These are phyloP conservation scores for Paralagenidium karlingii DNA, from an alignment of 352 stramenopile species.

Conservation along the genomic window DNA sequence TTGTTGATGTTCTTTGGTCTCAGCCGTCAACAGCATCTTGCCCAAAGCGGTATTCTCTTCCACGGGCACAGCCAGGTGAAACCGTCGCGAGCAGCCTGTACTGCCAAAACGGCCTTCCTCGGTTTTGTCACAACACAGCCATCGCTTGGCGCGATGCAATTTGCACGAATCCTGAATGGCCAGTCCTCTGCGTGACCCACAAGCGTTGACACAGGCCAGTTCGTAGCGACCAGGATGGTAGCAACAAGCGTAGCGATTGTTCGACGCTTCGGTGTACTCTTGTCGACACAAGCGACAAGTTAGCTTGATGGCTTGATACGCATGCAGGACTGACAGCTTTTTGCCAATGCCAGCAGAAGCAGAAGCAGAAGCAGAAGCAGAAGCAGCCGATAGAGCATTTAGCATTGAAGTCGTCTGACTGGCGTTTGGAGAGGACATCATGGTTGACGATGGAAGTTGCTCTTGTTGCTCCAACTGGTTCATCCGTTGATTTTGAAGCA, in stretches of 20 bases:
- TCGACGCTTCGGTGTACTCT: conserved; percentile 63
- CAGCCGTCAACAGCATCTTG: conserved; percentile 25
- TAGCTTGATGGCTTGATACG: conserved; percentile 37
- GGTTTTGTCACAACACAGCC: conserved; percentile 65
- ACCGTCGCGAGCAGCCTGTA: conserved; percentile 37
- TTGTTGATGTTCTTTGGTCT: conserved; percentile 18
- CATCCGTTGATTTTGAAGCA: conserved; percentile 39
- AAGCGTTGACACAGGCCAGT: conserved; percentile 45
- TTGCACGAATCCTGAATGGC: conserved; percentile 29
- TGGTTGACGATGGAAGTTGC: too few relatives aligned
- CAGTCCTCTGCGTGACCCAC: conserved; percentile 19
- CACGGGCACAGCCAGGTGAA: conserved; percentile 39
- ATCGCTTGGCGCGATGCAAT: conserved; percentile 54
- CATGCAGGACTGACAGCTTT: conserved; percentile 36
- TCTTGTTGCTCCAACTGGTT: too few relatives aligned
- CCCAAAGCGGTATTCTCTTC: conserved; percentile 26
- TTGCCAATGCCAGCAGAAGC: too few relatives aligned
- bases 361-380: too few relatives aligned
- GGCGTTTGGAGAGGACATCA: too few relatives aligned
- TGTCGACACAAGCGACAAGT: conserved; percentile 44
- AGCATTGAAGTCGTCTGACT: conserved; percentile 6
- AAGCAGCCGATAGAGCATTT: too few relatives aligned
- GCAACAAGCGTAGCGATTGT: conserved; percentile 40
- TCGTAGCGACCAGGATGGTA: conserved; percentile 57
- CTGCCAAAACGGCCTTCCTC: conserved; percentile 53